Base-by-base conservation (phyloP, 306 rosid species). In the Calophaca sinica region DNA sequence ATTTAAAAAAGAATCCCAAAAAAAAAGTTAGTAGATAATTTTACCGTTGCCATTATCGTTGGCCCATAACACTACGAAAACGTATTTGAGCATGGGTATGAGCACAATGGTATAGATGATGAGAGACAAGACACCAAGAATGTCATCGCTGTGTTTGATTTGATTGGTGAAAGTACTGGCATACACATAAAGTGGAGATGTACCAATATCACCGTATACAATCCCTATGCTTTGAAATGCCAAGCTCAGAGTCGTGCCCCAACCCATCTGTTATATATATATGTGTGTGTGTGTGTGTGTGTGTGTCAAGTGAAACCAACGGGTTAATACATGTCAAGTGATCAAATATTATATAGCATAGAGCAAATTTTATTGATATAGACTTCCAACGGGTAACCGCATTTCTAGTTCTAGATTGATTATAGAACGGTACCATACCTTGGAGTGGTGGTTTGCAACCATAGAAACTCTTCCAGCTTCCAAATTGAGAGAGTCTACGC, bases 201-300 rank as follows among this genome's bases (percentile, higher is more conserved):
- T 93, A 2, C 98, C 98, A 39, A 93, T 88, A 83, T 93, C 98
- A 1, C 97, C 98, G 3, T 91, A 93, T 12, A 93, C 90, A 20
- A 93, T 65, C 31, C 98, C 98, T 39, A 93, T 72, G 72, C 96
- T 88, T 71, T 91, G 98, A 84, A 89, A 89, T 29, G 98, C 97
- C 4, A 93, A 82, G 32, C 62, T 81, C 49, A 93, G 50, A 0
- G 94, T 90, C 4, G 70, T 52, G 6, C 10, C 58, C 96, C 91
- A 88, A 29, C 32, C 72, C 86, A 75, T 0, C 81, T 76, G 74
- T 14, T n/a, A n/a, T n/a, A n/a, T n/a, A n/a, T n/a, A n/a, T n/a
- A n/a, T n/a, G n/a, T n/a, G n/a, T n/a, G n/a, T n/a, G n/a, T n/a
- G n/a, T n/a, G n/a, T n/a, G n/a, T n/a, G n/a, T n/a, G n/a, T n/a